Conservation (phyloP, 1,139 yeast species). For the Pichia sp. region DNA sequence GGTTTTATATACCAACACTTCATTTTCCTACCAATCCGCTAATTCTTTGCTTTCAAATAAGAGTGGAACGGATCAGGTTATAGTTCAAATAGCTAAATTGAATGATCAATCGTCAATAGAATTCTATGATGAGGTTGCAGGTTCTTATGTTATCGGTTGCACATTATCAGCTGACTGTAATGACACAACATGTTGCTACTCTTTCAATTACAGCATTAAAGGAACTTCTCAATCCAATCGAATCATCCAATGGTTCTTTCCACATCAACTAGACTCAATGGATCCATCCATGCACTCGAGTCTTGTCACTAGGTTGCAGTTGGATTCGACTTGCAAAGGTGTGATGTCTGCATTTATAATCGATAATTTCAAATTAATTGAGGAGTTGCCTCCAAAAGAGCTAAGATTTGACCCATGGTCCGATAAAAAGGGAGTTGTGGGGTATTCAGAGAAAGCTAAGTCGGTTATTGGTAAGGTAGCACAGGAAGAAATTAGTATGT, state of each 20-base stretch:
- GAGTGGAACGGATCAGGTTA: slow-evolving; percentile 13
- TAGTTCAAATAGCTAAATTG: slow-evolving; percentile 38
- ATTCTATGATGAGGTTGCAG: slow-evolving; percentile 50
- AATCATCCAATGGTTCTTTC: slow-evolving; percentile 44
- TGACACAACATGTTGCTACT: slow-evolving; percentile 25
- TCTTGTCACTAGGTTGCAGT: slow-evolving; percentile 29
- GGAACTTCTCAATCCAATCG: slow-evolving; percentile 28
- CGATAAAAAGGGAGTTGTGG: slow-evolving; percentile 22
- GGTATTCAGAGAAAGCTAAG: slow-evolving; percentile 34
- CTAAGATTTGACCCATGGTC: slow-evolving; percentile 57
- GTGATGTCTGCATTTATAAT: slow-evolving; percentile 51
- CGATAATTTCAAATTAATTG: slow-evolving; percentile 38
- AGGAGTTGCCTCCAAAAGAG: slow-evolving; percentile 39
- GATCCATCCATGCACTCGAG: slow-evolving; percentile 14
- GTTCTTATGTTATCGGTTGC: slow-evolving; percentile 33
- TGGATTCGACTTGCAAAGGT: slow-evolving; percentile 69
- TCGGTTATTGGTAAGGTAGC: slow-evolving; percentile 42
- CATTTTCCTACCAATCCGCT: slow-evolving; percentile 39
- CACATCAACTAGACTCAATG: slow-evolving; percentile 56
- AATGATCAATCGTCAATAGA: slow-evolving; percentile 22
- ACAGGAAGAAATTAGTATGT: slow-evolving; percentile 36
- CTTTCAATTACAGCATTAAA: slow-evolving; percentile 28
- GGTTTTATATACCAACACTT: slow-evolving; percentile 36
- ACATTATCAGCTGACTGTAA: slow-evolving; percentile 18
- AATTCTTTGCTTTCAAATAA: slow-evolving; percentile 41